A percentile compares a stretch with the other conserved stretches of the same genome.
Evolutionary conservation across 1,284 basidiomycete genomes (phyloP).

Genomic region (Boletus mariae): DNA sequence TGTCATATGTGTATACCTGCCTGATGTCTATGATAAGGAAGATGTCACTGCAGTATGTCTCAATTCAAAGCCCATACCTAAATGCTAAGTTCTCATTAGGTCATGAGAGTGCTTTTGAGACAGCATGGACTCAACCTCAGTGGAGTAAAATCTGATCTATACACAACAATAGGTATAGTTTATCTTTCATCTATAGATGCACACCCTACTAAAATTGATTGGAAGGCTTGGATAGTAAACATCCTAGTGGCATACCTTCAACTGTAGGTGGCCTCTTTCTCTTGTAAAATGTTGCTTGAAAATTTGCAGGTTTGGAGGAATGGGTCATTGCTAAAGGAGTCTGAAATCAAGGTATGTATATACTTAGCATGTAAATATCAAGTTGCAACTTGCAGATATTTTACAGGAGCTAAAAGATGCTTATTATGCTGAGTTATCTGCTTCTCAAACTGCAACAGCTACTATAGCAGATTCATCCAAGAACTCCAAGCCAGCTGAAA

Average conservation of each 20-base stretch:
- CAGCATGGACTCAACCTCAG: conserved; percentile 60
- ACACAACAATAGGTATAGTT: conserved; percentile 53
- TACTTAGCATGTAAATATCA: background rate
- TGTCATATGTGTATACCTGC: conserved; percentile 68
- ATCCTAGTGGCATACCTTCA: conserved; percentile 64
- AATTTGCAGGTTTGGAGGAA: conserved; percentile 61
- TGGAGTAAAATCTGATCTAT: conserved; percentile 68
- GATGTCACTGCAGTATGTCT: conserved; percentile 49
- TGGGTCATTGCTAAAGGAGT: conserved; percentile 50
- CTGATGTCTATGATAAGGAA: conserved; percentile 63
- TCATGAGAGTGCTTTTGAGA: conserved; percentile 62
- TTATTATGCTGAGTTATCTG: conserved; percentile 45
- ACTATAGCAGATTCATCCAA: conserved; percentile 19
- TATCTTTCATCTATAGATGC: background rate
- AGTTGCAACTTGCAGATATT: conserved; percentile 1
- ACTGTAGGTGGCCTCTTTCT: conserved; percentile 43
- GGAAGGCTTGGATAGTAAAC: conserved; percentile 69
- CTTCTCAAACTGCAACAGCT: conserved; percentile 22
- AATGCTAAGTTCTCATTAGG: conserved; percentile 35
- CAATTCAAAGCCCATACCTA: background rate
- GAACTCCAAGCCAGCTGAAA: conserved; percentile 26
- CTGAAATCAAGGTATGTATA: conserved; percentile 53
- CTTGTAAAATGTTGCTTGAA: background rate
- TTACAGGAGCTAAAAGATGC: conserved; percentile 55
- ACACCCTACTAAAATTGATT: background rate